A percentile compares a stretch with the other conserved stretches of the same genome.
These are phyloP conservation scores for Lipomyces spencermartinsiae DNA, from an alignment of 805 yeast species.

Conservation along the genomic window DNA sequence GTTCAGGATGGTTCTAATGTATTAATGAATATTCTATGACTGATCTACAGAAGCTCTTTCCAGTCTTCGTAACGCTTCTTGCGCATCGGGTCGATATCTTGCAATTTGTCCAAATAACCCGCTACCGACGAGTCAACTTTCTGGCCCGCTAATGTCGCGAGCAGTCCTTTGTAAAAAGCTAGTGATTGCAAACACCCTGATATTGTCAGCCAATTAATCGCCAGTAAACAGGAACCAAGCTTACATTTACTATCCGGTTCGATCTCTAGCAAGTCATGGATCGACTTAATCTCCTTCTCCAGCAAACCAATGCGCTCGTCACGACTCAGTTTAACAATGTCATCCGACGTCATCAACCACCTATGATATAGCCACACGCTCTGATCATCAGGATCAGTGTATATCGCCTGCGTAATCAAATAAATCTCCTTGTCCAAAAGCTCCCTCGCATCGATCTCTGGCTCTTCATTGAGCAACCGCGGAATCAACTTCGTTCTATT, in stretches of 20 bases:
- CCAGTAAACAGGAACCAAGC: conserved; percentile 35
- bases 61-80: conserved; percentile 56
- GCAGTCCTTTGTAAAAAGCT: conserved; percentile 51
- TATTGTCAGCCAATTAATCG: conserved; percentile 57
- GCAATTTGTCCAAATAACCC: conserved; percentile 52
- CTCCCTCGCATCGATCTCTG: conserved; percentile 41
- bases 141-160: conserved; percentile 38
- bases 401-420: conserved; percentile 80
- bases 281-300: conserved; percentile 53
- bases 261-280: conserved; percentile 70
- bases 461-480: conserved; percentile 49
- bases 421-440: conserved; percentile 58
- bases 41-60: conserved; percentile 2
- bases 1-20: neutral
- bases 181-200: conserved; percentile 69
- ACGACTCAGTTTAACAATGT: conserved; percentile 42
- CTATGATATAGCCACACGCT: conserved; percentile 88
- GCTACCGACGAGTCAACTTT: conserved; percentile 38
- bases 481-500: conserved; percentile 77
- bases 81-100: conserved; percentile 68
- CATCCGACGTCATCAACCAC: conserved; percentile 65
- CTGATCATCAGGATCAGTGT: conserved; percentile 92
- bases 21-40: neutral
- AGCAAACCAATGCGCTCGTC: conserved; percentile 52
- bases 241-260: conserved; percentile 70